Base-by-base conservation (phyloP, 2,329 filamentous ascomycete genomes). In the Fusarium sp. region DNA sequence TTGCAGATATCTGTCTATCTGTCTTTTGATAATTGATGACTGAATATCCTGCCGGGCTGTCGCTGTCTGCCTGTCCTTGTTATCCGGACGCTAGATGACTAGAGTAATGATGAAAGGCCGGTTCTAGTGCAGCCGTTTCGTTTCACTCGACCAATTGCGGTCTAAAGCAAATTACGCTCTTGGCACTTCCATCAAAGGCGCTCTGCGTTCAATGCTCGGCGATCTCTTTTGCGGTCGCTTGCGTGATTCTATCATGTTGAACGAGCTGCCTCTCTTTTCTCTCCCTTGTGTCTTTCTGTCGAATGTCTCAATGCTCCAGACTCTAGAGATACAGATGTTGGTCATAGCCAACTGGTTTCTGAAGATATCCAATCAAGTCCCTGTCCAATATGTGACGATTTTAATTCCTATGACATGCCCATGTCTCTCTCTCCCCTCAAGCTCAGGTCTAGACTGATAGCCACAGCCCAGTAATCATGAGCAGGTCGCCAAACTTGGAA, bases 111-210 rank as follows among this genome's bases (percentile, higher is more conserved):
- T 50, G 59, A 54, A 20, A 51, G 62, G 64, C 64, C 62, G 53
- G 57, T 63, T 51, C 45, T 50, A 63, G 54, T 64, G 66, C 62
- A 62, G 49, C 69, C 71, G 71, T 73, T 73, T 74, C 57, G 71
- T 74, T 74, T 74, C 70, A 67, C 58, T 58, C 58, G 47, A 59
- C 65, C 62, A 49, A 46, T 71, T 70, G 30, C 13, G 65, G 71
- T 44, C 53, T 65, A 71, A 58, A 63, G 59, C 61, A 74, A 70
- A 74, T 74, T 73, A 44, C 67, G 23, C 38, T 53, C 61, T 69
- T 65, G 58, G 69, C 50, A 45, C 41, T 62, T 44, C 31, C 59
- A 55, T 47, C 34, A 57, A 56, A 52, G 67, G 64, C 62, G 47
- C 52, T 56, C 51, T 50, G 49, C 52, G 59, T 47, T 67, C 65